phyloP scores from a whole-genome alignment of 164 flowering plant genomes.

The Berberis vulgaris region DNA sequence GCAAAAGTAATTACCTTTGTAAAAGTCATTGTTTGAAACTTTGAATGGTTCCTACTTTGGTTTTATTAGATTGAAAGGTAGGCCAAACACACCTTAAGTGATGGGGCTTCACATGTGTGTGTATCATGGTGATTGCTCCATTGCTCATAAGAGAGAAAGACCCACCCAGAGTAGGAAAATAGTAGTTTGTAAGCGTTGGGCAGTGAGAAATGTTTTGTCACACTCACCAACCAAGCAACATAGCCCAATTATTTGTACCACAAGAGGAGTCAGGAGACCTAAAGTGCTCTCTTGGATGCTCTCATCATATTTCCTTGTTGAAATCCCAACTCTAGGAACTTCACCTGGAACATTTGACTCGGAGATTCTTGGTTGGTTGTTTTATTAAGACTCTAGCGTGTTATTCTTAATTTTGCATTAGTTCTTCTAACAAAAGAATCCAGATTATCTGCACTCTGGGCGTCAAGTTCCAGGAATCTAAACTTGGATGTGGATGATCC shows the following conservation, averaged over 20 bases:
- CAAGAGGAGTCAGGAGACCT: background rate
- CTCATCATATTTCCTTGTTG: conserved; percentile 5
- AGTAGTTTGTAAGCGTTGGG: conserved; percentile 1
- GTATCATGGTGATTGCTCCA: conserved; percentile 7
- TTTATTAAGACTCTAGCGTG: too few species aligned
- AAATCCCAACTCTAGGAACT: background rate
- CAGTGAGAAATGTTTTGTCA: conserved; percentile 9
- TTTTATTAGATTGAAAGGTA: conserved; percentile 1
- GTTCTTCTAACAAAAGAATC: too few species aligned
- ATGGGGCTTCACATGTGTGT: conserved; percentile 12
- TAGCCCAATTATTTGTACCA: background rate
- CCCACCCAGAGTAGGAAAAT: background rate
- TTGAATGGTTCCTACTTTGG: conserved; percentile 9
- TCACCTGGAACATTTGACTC: too few species aligned
- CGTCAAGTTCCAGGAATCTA: too few species aligned
- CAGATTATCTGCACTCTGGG: too few species aligned
- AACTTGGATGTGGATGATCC: too few species aligned
- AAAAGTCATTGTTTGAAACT: conserved; percentile 19
- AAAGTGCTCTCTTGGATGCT: conserved; percentile 16
- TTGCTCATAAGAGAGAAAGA: conserved; percentile 9
- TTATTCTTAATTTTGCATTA: too few species aligned
- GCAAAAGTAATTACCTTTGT: conserved; percentile 14
- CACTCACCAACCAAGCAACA: background rate
- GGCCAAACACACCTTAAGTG: conserved; percentile 4
- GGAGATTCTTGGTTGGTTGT: too few species aligned